Conservation (phyloP, 2,329 filamentous ascomycete genomes). For the Xylariaceae sp. region DNA sequence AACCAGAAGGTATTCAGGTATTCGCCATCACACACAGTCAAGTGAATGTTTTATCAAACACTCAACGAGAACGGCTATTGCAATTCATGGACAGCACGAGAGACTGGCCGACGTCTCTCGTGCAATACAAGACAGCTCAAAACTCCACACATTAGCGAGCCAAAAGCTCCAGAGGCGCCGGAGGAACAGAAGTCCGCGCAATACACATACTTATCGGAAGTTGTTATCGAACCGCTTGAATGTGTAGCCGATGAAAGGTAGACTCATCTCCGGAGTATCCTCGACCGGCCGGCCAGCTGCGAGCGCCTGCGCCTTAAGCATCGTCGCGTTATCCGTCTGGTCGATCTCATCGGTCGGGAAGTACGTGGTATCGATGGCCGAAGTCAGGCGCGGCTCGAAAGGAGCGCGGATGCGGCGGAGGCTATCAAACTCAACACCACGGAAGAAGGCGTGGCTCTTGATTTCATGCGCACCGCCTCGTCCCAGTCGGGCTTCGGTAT, state of each 20-base stretch:
- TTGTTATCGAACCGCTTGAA: constrained; percentile 92
- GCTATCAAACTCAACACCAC: constrained; percentile 89
- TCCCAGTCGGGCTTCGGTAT: constrained; percentile 86
- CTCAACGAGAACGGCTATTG: background rate
- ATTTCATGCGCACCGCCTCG: constrained; percentile 83
- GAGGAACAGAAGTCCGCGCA: background rate
- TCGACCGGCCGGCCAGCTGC: constrained; percentile 61
- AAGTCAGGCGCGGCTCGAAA: constrained; percentile 89
- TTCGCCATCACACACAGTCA: constrained; percentile 5
- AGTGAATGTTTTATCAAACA: constrained; percentile 3
- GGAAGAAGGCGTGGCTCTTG: constrained; percentile 93
- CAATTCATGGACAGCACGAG: background rate
- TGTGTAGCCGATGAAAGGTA: constrained; percentile 94
- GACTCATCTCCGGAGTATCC: constrained; percentile 86
- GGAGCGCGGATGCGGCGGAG: constrained; percentile 89
- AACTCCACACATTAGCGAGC: background rate
- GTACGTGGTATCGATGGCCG: constrained; percentile 93
- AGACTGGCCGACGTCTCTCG: constrained; percentile 11
- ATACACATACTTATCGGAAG: constrained; percentile 45
- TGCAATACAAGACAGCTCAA: background rate
- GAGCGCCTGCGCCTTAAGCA: constrained; percentile 76
- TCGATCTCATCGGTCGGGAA: constrained; percentile 99
- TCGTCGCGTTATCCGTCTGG: constrained; percentile 86
- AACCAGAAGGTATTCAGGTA: constrained; percentile 5
- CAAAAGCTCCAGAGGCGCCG: background rate